A percentile compares a stretch with the other conserved stretches of the same genome.
phyloP scores from a whole-genome alignment of 1,284 basidiomycete species.

The Cryptococcus sp. region DNA sequence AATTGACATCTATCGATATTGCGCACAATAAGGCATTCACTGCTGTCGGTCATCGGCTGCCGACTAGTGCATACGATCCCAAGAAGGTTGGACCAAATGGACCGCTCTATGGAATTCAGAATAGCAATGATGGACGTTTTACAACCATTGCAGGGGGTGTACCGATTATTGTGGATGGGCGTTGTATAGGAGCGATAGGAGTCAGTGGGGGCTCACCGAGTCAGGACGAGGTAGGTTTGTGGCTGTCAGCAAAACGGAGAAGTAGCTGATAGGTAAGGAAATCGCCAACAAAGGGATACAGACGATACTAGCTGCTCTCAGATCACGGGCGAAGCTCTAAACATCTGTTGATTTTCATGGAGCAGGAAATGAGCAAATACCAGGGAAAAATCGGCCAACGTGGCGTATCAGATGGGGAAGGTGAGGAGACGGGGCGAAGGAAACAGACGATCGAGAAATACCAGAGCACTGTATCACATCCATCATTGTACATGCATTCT shows the following conservation, averaged over 20 bases:
- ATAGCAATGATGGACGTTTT: slow-evolving; percentile 9
- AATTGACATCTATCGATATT: slow-evolving; percentile 12
- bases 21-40: slow-evolving; percentile 12
- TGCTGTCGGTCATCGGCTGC: slow-evolving; percentile 7
- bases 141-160: slow-evolving; percentile 8
- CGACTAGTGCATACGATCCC: slow-evolving; percentile 5
- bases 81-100: slow-evolving; percentile 1
- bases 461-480: too few relatives aligned
- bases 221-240: slow-evolving; percentile 7
- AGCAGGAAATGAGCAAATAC: too few relatives aligned
- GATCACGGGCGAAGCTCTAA: background rate
- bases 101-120: slow-evolving; percentile 2
- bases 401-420: too few relatives aligned
- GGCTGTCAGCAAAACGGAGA: background rate
- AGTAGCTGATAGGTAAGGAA: background rate
- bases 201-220: slow-evolving; percentile 7
- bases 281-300: background rate
- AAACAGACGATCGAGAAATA: too few relatives aligned
- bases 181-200: slow-evolving; percentile 6
- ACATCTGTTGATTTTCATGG: too few relatives aligned
- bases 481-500: too few relatives aligned
- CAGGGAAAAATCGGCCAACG: too few relatives aligned
- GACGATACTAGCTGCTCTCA: background rate
- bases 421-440: too few relatives aligned
- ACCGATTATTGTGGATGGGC: slow-evolving; percentile 4